Evolutionary conservation across 768 basidiomycete species (phyloP), one percentile per base, ranked within the genome.

Genomic region (Leccinum disarticulatum): DNA sequence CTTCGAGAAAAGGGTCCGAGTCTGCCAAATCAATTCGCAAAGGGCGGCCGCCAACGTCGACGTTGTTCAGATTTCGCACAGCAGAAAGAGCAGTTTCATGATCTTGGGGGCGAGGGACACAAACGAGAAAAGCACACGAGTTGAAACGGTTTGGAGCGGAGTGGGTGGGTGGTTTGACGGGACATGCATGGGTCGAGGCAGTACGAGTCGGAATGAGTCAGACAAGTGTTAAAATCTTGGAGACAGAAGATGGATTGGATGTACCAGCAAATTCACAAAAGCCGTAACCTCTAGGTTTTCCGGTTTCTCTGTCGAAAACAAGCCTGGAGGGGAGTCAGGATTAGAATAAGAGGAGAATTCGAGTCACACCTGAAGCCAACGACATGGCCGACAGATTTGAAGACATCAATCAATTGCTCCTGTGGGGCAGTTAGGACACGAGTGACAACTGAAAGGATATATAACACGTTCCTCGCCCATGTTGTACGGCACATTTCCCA

Each of bases 61-160:
- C 86, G 61, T 91, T 93, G 74, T 97, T 94, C 52, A 99, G 83
- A 70, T 98, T 99, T 68, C 97, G 88, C 15, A 99, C 93, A 52
- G 97, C 97, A 54, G 94, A 96, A 27, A 85, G 76, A 7, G 97
- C 97, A 25, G 97, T 98, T 75, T 97, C 95, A 73, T 96, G 92
- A 75, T 99, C 97, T 91, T 74, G 65, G 56, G 41, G n/a, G 8
- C 48, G 41, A 4, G 41, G n/a, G 51, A 51, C 56, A 62, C 22
- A 47, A 57, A 68, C 36, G 52, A 60, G 50, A 47, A 31, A 51
- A 55, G 54, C 59, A 68, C 65, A 64, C 64, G 60, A 58, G 35
- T 19, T 54, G 47, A 47, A 13, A 43, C 15, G 30, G 10, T 60
- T 46, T 52, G 63, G 55, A 43, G 55, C 5, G 49, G 43, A 15